Percentiles rank a stretch among this genome's conserved stretches.
Conservation (phyloP, 768 basidiomycete genomes). For the Xerocomellus amylosporus region DNA sequence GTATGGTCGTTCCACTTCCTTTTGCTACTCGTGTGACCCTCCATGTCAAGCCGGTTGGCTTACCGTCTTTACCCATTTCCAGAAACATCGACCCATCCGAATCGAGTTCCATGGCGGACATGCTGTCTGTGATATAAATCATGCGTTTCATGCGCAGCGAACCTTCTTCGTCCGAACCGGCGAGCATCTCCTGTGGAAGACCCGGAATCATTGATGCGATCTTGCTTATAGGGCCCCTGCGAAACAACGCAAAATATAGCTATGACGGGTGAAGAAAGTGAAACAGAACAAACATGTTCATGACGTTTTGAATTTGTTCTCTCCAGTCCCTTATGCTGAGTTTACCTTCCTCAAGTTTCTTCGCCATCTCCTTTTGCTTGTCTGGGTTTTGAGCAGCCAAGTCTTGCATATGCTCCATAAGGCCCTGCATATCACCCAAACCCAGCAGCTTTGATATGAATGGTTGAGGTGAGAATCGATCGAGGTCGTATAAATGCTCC, state of each 20-base stretch:
- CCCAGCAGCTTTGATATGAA: constrained; percentile 97
- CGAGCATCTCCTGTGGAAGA: constrained; percentile 84
- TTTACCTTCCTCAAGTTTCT: constrained; percentile 96
- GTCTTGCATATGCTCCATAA: constrained; percentile 99
- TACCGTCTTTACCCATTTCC: constrained; percentile 78
- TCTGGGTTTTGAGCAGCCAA: constrained; percentile 91
- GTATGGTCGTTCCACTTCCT: constrained; percentile 91
- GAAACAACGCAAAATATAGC: constrained; percentile 7
- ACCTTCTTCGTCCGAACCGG: constrained; percentile 93
- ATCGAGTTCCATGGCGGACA: constrained; percentile 91
- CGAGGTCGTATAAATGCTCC: constrained; percentile 96
- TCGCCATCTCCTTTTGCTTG: constrained; percentile 96
- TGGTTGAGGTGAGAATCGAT: constrained; percentile 92
- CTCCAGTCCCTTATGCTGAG: constrained; percentile 96
- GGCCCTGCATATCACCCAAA: constrained; percentile 92
- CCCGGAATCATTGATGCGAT: constrained; percentile 99
- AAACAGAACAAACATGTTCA: constrained; percentile 79
- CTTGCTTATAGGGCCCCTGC: constrained; percentile 97
- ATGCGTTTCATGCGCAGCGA: constrained; percentile 90
- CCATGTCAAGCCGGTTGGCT: constrained; percentile 84
- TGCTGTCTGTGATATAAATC: constrained; percentile 98
- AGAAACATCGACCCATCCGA: constrained; percentile 93
- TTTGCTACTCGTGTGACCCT: constrained; percentile 86
- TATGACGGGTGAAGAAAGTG: background rate
- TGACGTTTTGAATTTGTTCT: constrained; percentile 95